These are phyloP conservation scores for Xerocomus minutiporus DNA, from an alignment of 1,284 basidiomycete genomes.

Conservation along the genomic window DNA sequence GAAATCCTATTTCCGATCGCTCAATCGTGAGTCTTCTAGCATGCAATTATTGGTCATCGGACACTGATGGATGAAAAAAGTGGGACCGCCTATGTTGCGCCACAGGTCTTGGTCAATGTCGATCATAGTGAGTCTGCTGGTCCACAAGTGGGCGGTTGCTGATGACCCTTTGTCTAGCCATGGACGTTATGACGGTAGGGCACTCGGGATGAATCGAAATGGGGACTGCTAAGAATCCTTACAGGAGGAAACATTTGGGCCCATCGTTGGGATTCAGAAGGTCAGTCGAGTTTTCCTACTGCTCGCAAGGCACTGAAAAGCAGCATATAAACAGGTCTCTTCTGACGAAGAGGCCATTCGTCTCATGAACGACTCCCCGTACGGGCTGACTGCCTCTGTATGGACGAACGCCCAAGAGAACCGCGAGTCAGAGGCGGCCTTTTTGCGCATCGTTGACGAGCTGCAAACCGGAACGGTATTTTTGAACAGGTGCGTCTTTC, in stretches of 20 bases:
- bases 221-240: neutral
- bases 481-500: conserved; percentile 60
- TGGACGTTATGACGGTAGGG: conserved; percentile 86
- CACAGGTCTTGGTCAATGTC: conserved; percentile 85
- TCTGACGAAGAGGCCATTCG: conserved; percentile 81
- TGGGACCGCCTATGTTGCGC: conserved; percentile 82
- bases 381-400: conserved; percentile 88
- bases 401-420: conserved; percentile 78
- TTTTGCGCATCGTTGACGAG: conserved; percentile 67
- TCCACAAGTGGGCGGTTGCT: conserved; percentile 3
- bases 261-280: conserved; percentile 88
- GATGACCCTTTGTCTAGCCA: conserved; percentile 44
- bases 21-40: conserved; percentile 48
- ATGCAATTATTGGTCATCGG: neutral
- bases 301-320: neutral
- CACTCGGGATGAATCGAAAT: neutral
- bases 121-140: conserved; percentile 62
- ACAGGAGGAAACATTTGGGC: conserved; percentile 85
- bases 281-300: conserved; percentile 34
- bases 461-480: conserved; percentile 90
- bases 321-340: conserved; percentile 45
- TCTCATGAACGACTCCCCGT: conserved; percentile 96
- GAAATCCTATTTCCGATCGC: conserved; percentile 68
- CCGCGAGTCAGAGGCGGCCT: conserved; percentile 59
- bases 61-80: conserved; percentile 33